These are phyloP conservation scores for Coniochaeta hoffmannii DNA, from an alignment of 2,329 filamentous ascomycete genomes.

Conservation along the genomic window DNA sequence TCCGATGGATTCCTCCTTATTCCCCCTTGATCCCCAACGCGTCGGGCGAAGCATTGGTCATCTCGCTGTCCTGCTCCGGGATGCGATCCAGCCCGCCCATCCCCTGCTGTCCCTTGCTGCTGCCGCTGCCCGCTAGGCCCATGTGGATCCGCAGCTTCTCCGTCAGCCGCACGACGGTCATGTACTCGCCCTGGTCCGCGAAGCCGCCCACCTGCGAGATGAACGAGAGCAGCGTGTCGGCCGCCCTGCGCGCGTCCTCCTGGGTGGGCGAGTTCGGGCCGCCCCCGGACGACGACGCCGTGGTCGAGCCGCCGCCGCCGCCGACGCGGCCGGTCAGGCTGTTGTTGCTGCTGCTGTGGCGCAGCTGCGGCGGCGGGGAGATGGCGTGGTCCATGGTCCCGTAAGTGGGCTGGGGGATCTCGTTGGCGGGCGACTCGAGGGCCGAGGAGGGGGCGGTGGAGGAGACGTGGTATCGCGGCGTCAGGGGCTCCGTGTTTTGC, in stretches of 20 bases:
- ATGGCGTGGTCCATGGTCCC: conserved; percentile 34
- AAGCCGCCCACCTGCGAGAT: conserved; percentile 68
- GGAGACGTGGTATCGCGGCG: conserved; percentile 40
- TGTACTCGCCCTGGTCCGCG: conserved; percentile 69
- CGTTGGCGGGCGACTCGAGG: conserved; percentile 43
- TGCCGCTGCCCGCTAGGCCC: conserved; percentile 1
- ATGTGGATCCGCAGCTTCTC: conserved; percentile 70
- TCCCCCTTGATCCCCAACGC: conserved; percentile 26
- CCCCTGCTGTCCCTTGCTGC: conserved; percentile 10
- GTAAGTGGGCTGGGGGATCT: conserved; percentile 33
- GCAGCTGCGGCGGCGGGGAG: conserved; percentile 31
- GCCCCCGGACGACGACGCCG: conserved; percentile 21
- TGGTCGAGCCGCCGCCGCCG: conserved; percentile 9
- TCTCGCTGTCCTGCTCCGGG: conserved; percentile 49
- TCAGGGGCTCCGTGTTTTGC: conserved; percentile 34
- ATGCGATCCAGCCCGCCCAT: conserved; percentile 47
- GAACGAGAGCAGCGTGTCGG: conserved; percentile 75
- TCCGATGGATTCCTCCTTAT: conserved; percentile 8
- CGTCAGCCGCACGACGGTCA: conserved; percentile 72
- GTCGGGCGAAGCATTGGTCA: conserved; percentile 27
- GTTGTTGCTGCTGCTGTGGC: conserved; percentile 43
- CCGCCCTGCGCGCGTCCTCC: conserved; percentile 76
- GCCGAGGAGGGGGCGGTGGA: conserved; percentile 43
- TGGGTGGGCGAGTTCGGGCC: conserved; percentile 64
- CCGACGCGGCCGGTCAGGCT: conserved; percentile 29